Base-by-base conservation (phyloP, 495 filamentous ascomycete genomes). In the Podospora sp. region DNA sequence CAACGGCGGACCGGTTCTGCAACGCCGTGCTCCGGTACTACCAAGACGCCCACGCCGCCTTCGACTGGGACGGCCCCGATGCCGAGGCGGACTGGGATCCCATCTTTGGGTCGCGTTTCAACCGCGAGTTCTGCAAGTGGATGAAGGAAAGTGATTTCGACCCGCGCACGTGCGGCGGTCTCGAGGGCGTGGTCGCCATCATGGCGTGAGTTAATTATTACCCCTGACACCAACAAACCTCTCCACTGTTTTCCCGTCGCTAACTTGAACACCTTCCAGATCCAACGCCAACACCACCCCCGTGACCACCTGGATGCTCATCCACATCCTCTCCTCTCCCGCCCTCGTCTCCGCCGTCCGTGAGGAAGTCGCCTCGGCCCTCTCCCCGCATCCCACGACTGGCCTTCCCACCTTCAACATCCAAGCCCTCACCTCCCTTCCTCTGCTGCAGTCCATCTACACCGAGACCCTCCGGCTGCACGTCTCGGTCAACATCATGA, bases 61-160 rank as follows among this genome's bases (percentile, higher is more conserved):
- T 70, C 33, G 68, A 71, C 53, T 73, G 71, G 65, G 46, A 64
- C 46, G 65, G 60, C 8, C 35, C 25, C 0, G 67, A 68, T 20
- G 55, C 20, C 12, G 60, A 73, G 20, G 49, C 58, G 0, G 73
- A 76, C 33, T 76, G 74, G 75, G 75, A 77, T 27, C 63, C 69
- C 5, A 14, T 58, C 27, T 73, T 71, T 14, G 76, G 76, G 18
- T 63, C 69, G 12, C 65, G 68, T 22, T 68, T 72, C 36, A 27
- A 46, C 12, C 60, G 72, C 2, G 46, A 63, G 49, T 3, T 53
- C 2, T 6, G 16, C 14, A 55, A 29, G 20, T 65, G 62, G 62
- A 57, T 55, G 52, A 55, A 21, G 18, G 26, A 57, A 0, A 18
- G 24, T 18, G 62, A 29, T 9, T 63, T 63, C 49, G 52, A 25